Evolutionary conservation across 305 asterid genomes (phyloP), one percentile per base, ranked within the genome.

Genomic region (Solanum aculeatissimum): DNA sequence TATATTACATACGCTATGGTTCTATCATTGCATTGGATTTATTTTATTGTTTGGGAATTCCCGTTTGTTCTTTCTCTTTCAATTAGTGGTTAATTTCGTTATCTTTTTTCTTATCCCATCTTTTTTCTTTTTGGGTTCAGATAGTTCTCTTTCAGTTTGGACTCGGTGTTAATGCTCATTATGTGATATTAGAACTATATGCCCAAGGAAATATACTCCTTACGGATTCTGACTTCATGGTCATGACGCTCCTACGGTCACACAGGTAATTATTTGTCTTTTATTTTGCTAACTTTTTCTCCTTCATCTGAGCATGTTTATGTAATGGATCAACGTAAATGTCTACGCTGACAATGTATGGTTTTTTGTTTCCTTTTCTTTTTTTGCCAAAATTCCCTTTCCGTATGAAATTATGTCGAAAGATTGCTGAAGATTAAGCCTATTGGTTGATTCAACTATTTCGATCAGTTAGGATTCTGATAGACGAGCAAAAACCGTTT

Each of bases 121-220:
- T 86, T 57, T 84, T 38, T 89, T 29, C 23, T 35, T 81, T 51
- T 49, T 49, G 62, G 69, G 69, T 51, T 53, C 85, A 97, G 99
- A 97, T 97, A 84, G 90, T 97, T 86, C 91, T 97, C 86, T 95
- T 97, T 86, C 99, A 97, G 87, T 97, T 97, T 90, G 99, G 99
- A 87, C 88, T 91, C 79, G 98, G 98, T 80, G 91, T 43, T 85
- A 94, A 94, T 88, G 97, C 99, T 57, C 96, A 95, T 90, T 97
- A 94, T 84, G 89, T 97, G 83, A 94, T 97, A 83, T 88, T 97
- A 92, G 99, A 97, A 92, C 91, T 97, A 80, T 97, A 97, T 92
- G 96, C 99, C 85, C 99, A 97, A 93, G 99, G 99, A 84, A 97
- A 97, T 88, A 92, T 97, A 90, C 84, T 97, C 83, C 98, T 97